These are phyloP conservation scores for Galerina sulciceps DNA, from an alignment of 768 basidiomycete species.

Conservation along the genomic window DNA sequence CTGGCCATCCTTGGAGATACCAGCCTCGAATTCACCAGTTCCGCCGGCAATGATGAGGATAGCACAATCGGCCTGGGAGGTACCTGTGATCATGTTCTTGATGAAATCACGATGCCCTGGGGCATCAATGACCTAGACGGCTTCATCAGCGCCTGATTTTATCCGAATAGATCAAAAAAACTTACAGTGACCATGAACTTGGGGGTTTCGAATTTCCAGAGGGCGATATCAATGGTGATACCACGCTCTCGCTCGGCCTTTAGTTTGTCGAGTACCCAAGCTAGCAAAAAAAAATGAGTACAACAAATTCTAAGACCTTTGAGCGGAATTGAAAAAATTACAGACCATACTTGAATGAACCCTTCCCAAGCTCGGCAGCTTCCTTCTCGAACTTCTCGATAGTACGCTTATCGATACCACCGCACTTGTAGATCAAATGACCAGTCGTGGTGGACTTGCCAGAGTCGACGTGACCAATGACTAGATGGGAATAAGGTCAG, in stretches of 20 bases:
- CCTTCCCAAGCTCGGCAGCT: slow-evolving; percentile 99
- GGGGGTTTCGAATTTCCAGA: slow-evolving; percentile 99
- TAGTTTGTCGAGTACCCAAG: slow-evolving; percentile 99
- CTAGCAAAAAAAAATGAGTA: slow-evolving; percentile 48
- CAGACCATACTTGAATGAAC: slow-evolving; percentile 96
- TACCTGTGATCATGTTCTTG: slow-evolving; percentile 99
- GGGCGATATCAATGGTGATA: slow-evolving; percentile 99
- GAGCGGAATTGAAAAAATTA: slow-evolving; percentile 15
- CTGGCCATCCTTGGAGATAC: slow-evolving; percentile 99
- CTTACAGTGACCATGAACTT: slow-evolving; percentile 91
- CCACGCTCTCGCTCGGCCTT: slow-evolving; percentile 99
- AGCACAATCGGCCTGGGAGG: slow-evolving; percentile 99
- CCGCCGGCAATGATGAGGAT: slow-evolving; percentile 99
- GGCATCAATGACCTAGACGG: slow-evolving; percentile 90
- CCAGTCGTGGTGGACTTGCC: slow-evolving; percentile 99
- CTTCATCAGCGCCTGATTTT: slow-evolving; percentile 22
- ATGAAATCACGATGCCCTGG: slow-evolving; percentile 99
- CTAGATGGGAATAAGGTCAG: slow-evolving; percentile 47
- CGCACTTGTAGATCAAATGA: slow-evolving; percentile 99
- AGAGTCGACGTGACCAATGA: slow-evolving; percentile 99
- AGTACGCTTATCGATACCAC: slow-evolving; percentile 99
- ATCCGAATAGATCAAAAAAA: slow-evolving; percentile 20
- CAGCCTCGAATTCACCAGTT: slow-evolving; percentile 99
- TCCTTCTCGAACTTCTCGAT: slow-evolving; percentile 99
- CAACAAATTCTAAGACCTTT: slow-evolving; percentile 16